Evolutionary conservation across 2,329 filamentous ascomycete genomes (phyloP), one percentile per base, ranked within the genome.

Genomic region (Aspergillus awamori): DNA sequence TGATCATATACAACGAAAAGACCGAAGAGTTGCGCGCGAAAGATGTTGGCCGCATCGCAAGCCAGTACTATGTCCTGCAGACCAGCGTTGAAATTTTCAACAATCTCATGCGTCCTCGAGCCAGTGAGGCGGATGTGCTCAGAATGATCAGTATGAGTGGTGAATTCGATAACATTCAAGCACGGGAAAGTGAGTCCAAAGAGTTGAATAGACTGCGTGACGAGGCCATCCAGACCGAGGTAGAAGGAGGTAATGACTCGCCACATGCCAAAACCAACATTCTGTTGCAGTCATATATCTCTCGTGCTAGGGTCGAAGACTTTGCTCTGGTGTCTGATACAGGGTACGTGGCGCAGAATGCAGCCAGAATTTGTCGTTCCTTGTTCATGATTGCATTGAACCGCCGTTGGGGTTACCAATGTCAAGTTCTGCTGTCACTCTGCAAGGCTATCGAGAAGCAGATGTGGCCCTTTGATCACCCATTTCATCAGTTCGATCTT

Each of bases 321-420:
- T 99, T 98, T 77, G 94, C 95, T 0, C 81, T 99, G 10, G 86
- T 90, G 1, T 98, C 96, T 20, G 95, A 99, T 74, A 89, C 91
- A 48, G 92, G 92, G 65, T 99, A 99, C 72, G 92, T 99, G 47
- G 92, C 95, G 1, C 95, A 99, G 74, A 97, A 99, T 74, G 90
- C 95, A 10, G 92, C 93, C 1, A 89, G 95, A 76, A 99, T 99
- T 60, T 97, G 93, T 72, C 86, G 96, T 63, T 92, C 96, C 2
- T 79, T 99, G 15, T 99, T 99, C 77, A 97, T 98, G 92, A 94
- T 99, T 69, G 94, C 95, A 1, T 81, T 99, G 55, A 98, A 98
- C 76, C 86, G 95, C 61, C 87, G 92, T 67, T 99, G 95, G 95
- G 95, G 96, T 0, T 90, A 97, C 69, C 93, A 98, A 76, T 99